Percentiles rank a stretch among this genome's conserved stretches.
phyloP scores from a whole-genome alignment of 2,329 filamentous ascomycete species.

The Aspergillus costaricaensis region DNA sequence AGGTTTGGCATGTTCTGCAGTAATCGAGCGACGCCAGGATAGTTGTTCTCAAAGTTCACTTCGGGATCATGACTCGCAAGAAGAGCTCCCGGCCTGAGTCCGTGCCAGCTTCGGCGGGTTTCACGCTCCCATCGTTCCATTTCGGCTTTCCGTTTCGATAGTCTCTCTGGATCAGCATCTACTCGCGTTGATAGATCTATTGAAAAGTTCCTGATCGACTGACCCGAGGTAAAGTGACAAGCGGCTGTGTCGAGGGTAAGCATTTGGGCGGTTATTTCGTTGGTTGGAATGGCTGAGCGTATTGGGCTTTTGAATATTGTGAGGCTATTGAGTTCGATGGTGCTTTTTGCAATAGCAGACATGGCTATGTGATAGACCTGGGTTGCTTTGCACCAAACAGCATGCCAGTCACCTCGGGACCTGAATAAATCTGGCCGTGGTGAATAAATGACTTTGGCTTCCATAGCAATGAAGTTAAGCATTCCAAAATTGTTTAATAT shows the following conservation, averaged over 20 bases:
- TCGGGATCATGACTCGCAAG: neutral
- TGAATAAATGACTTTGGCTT: too few relatives aligned
- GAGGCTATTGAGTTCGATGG: neutral
- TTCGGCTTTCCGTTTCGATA: neutral
- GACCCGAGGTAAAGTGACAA: neutral
- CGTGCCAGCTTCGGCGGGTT: neutral
- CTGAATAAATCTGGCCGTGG: too few relatives aligned
- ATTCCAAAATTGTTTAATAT: too few relatives aligned
- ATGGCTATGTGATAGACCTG: neutral
- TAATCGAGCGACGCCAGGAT: neutral
- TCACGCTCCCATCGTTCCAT: neutral
- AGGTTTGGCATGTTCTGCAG: slow-evolving; percentile 1
- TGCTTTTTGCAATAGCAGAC: neutral
- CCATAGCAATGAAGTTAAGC: too few relatives aligned
- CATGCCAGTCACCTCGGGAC: too few relatives aligned
- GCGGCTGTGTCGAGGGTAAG: neutral
- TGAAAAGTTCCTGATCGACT: neutral
- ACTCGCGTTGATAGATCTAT: neutral
- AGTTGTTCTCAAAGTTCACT: neutral
- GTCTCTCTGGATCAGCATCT: neutral
- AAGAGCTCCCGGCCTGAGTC: neutral
- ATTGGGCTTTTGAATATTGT: neutral
- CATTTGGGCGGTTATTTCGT: neutral
- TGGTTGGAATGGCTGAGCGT: neutral
- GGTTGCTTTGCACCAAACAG: too few relatives aligned